Evolutionary conservation across 1,284 basidiomycete genomes (phyloP).

Genomic region (Porphyrellus sp.): DNA sequence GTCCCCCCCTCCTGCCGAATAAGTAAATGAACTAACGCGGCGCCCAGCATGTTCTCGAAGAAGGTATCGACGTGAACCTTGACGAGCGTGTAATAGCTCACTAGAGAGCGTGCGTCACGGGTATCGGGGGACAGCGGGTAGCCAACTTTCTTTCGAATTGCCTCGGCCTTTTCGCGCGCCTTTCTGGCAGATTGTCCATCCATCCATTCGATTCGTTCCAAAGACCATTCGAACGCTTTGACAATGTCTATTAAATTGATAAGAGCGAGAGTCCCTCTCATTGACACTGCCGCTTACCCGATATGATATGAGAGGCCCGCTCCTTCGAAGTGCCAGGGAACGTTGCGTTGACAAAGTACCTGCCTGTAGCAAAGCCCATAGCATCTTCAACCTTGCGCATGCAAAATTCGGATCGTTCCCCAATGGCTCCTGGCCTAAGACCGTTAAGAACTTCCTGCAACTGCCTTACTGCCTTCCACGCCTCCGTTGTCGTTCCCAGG

Average conservation of each 20-base stretch:
- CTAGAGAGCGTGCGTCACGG: conserved; percentile 64
- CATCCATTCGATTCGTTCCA: conserved; percentile 87
- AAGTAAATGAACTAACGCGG: conserved; percentile 44
- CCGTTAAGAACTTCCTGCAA: conserved; percentile 76
- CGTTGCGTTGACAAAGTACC: conserved; percentile 84
- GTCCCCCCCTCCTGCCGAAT: background rate
- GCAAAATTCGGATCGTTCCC: conserved; percentile 80
- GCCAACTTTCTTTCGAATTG: conserved; percentile 81
- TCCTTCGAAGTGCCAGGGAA: conserved; percentile 81
- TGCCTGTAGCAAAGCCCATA: conserved; percentile 72
- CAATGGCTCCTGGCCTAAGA: conserved; percentile 82
- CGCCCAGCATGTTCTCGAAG: conserved; percentile 80
- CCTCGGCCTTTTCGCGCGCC: conserved; percentile 86
- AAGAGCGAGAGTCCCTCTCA: background rate
- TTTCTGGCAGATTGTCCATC: conserved; percentile 79
- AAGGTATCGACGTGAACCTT: conserved; percentile 68
- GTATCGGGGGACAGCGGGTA: conserved; percentile 88
- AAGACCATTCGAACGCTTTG: conserved; percentile 76
- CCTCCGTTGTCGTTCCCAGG: conserved; percentile 69
- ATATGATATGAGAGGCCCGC: conserved; percentile 83
- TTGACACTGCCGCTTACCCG: conserved; percentile 43
- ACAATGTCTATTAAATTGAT: conserved; percentile 61
- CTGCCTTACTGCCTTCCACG: conserved; percentile 70
- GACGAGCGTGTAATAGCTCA: conserved; percentile 72
- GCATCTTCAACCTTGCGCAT: conserved; percentile 59